Percentiles rank a stretch among this genome's conserved stretches.
Conservation (phyloP, 139 green algal species). For the Chlamydomonas schloesseri region DNA sequence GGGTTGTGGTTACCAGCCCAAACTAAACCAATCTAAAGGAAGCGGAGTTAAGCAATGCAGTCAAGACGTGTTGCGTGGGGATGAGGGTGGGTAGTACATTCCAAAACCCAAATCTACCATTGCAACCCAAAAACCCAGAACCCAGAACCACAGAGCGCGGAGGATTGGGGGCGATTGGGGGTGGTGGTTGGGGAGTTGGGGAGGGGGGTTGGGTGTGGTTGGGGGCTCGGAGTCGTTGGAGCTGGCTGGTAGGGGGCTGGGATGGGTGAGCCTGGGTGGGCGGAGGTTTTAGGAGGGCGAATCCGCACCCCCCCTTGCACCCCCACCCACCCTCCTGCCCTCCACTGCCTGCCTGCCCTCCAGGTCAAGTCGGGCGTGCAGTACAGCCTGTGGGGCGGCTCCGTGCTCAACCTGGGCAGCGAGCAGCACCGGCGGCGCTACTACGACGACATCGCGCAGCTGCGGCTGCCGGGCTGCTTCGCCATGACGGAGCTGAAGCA, state of each 20-base stretch:
- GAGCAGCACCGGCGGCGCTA: constrained; percentile 73
- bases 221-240: background rate
- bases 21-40: too few relatives aligned
- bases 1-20: too few relatives aligned
- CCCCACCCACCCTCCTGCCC: too few relatives aligned
- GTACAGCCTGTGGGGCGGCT: constrained; percentile 79
- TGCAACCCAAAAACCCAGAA: too few relatives aligned
- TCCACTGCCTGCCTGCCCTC: background rate
- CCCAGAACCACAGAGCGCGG: too few relatives aligned
- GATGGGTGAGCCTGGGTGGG: background rate
- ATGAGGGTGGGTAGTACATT: background rate
- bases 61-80: background rate
- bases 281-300: too few relatives aligned
- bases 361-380: constrained; percentile 89
- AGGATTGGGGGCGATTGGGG: too few relatives aligned
- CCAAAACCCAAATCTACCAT: too few relatives aligned
- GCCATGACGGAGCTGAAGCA: constrained; percentile 93
- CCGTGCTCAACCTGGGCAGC: constrained; percentile 35
- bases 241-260: background rate
- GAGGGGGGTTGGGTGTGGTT: too few relatives aligned
- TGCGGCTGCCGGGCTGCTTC: constrained; percentile 85
- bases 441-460: constrained; percentile 87
- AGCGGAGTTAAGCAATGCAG: too few relatives aligned
- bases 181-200: background rate
- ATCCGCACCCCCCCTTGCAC: background rate